Base-by-base conservation (phyloP, 805 yeast genomes). In the Ascoidea tarda region DNA sequence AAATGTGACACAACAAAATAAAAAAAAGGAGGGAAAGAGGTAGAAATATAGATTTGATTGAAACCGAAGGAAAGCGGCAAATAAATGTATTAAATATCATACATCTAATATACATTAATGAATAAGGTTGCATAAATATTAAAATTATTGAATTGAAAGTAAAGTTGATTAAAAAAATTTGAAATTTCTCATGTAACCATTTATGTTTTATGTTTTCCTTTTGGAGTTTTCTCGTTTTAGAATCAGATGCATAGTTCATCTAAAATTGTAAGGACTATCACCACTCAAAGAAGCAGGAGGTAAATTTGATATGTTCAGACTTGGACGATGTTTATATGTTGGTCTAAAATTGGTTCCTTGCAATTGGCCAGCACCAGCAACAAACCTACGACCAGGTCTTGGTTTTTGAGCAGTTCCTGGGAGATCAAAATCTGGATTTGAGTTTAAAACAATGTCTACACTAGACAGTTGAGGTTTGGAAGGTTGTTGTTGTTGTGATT, bases 341-440 rank as follows among this genome's bases (percentile, higher is more conserved):
- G 74, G 73, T 50, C 63, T 65, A 54, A 66, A 69, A 21, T 21
- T 21, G 3, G 28, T 21, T 44, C 63, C 62, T 12, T 58, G 46
- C 31, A 58, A 14, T 38, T 38, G 46, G 10, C 58, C 58, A 16
- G 59, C 50, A 12, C 60, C 50, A 21, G 51, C 12, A 14, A 46
- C 44, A 54, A 57, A 53, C 52, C 55, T 47, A 51, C 50, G 47
- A 38, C 51, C 50, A 31, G 58, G 52, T n/a, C 53, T 55, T 32
- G 55, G 55, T 8, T 58, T 47, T 16, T 49, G 48, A 6, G 49
- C 50, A 16, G 53, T 33, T 5, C 54, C 50, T 59, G 58, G 46
- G 12, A 51, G 28, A 60, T 57, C 62, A 58, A 77, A 76, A 57
- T 77, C 79, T 32, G 81, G 81, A 57, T 75, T 77, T 51, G 70